Evolutionary conservation across 2,329 filamentous ascomycete species (phyloP).

Genomic region (Peltaster fructicola): DNA sequence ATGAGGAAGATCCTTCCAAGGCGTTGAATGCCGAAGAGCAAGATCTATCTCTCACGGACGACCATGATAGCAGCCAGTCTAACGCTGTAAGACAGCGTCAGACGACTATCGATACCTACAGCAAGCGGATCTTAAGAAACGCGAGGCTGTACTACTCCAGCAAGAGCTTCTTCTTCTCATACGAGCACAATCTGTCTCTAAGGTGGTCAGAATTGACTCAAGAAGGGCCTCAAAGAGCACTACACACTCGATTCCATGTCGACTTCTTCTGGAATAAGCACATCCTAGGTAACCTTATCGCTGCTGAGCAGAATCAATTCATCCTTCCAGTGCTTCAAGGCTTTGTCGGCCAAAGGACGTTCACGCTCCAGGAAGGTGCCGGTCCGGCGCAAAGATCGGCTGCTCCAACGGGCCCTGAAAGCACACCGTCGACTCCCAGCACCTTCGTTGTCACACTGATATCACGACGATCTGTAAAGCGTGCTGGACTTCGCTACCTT

Average conservation of each 20-base stretch:
- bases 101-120: too few species aligned
- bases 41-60: too few species aligned
- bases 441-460: conserved; percentile 72
- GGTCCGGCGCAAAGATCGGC: conserved; percentile 5
- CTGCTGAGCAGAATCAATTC: conserved; percentile 52
- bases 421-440: conserved; percentile 5
- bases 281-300: conserved; percentile 55
- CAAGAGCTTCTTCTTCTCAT: conserved; percentile 83
- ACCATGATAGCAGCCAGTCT: too few species aligned
- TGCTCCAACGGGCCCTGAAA: conserved; percentile 1
- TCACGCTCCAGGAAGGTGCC: conserved; percentile 30
- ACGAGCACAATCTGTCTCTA: conserved; percentile 77
- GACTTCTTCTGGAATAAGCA: conserved; percentile 83
- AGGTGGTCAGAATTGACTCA: too few species aligned
- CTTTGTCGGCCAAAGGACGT: conserved; percentile 74
- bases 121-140: conserved; percentile 60
- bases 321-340: conserved; percentile 79
- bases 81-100: too few species aligned
- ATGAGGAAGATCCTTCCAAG: too few species aligned
- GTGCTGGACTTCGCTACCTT: conserved; percentile 77
- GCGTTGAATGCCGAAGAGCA: too few species aligned
- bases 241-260: conserved; percentile 53
- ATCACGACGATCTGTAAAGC: conserved; percentile 71
- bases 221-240: too few species aligned
- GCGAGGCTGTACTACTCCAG: conserved; percentile 69